phyloP scores from a whole-genome alignment of 176 grass and related monocot genomes.

The Cymbopogon citratus region DNA sequence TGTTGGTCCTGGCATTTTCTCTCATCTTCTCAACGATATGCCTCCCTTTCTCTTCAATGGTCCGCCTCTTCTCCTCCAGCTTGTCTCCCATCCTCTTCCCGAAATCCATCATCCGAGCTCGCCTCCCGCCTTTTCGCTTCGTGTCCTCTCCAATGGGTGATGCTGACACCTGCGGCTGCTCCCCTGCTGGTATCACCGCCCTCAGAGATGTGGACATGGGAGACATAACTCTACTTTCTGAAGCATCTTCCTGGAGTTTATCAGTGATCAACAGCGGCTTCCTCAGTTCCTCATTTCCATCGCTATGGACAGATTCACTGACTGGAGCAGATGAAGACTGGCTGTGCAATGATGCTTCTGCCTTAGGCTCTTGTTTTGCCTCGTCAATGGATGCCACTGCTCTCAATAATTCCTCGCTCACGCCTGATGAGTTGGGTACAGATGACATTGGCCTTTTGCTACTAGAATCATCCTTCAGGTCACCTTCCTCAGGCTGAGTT shows the following conservation, averaged over 20 bases:
- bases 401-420: slow-evolving; percentile 41
- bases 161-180: slow-evolving; percentile 20
- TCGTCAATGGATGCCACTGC: slow-evolving; percentile 30
- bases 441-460: slow-evolving; percentile 10
- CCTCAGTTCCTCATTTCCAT: slow-evolving; percentile 28
- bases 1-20: slow-evolving; percentile 64
- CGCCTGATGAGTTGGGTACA: background rate
- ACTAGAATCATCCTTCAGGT: slow-evolving; percentile 1
- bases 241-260: slow-evolving; percentile 26
- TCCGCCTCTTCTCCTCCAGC: slow-evolving; percentile 81
- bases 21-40: slow-evolving; percentile 88
- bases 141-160: slow-evolving; percentile 39
- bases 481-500: slow-evolving; percentile 43
- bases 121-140: slow-evolving; percentile 44
- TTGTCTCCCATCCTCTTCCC: slow-evolving; percentile 83
- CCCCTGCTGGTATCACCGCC: slow-evolving; percentile 24
- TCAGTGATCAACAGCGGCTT: slow-evolving; percentile 32
- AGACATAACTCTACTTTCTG: slow-evolving; percentile 18
- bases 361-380: slow-evolving; percentile 10
- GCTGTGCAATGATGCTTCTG: slow-evolving; percentile 22
- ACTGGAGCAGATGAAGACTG: background rate
- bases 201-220: slow-evolving; percentile 29
- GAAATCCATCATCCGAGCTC: slow-evolving; percentile 80
- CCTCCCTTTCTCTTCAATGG: slow-evolving; percentile 71
- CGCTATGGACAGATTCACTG: background rate